Percentiles rank a stretch among this genome's conserved stretches.
These are phyloP conservation scores for Leptographium radiaticola DNA, from an alignment of 2,329 filamentous ascomycete species.

Conservation along the genomic window DNA sequence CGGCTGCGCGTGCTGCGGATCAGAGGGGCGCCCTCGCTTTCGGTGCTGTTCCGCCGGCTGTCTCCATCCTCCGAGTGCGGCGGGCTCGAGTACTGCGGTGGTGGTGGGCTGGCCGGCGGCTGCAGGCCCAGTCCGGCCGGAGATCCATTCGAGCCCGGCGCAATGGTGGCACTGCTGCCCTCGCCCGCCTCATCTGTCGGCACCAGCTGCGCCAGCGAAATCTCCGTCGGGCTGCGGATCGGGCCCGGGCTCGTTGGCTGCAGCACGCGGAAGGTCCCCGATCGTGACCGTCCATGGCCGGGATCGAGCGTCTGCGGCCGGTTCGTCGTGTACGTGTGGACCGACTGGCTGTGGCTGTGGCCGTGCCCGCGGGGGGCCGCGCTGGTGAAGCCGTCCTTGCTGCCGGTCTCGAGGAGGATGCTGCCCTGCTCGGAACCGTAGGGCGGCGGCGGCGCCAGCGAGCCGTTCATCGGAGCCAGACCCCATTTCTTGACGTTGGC, in stretches of 20 bases:
- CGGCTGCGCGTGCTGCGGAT: slow-evolving; percentile 37
- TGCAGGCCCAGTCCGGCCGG: slow-evolving; percentile 31
- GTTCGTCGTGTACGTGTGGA: slow-evolving; percentile 25
- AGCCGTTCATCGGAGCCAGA: slow-evolving; percentile 87
- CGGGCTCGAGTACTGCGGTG: slow-evolving; percentile 58
- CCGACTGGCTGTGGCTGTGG: slow-evolving; percentile 34
- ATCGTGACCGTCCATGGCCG: slow-evolving; percentile 62
- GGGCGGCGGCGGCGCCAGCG: slow-evolving; percentile 83
- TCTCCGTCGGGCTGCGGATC: slow-evolving; percentile 83
- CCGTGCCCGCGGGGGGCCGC: slow-evolving; percentile 26
- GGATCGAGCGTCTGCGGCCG: slow-evolving; percentile 31
- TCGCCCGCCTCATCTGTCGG: slow-evolving; percentile 61
- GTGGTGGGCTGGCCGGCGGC: slow-evolving; percentile 50
- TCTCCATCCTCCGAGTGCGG: slow-evolving; percentile 43
- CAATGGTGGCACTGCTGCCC: slow-evolving; percentile 29
- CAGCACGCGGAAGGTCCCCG: slow-evolving; percentile 64
- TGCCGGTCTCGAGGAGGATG: slow-evolving; percentile 80
- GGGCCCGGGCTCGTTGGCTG: slow-evolving; percentile 79
- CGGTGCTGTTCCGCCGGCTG: slow-evolving; percentile 43
- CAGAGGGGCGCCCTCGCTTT: slow-evolving; percentile 40
- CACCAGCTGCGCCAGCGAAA: slow-evolving; percentile 78
- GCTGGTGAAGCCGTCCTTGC: slow-evolving; percentile 40
- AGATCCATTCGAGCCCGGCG: neutral
- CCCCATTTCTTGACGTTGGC: slow-evolving; percentile 99
- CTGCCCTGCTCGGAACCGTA: slow-evolving; percentile 96